Evolutionary conservation across 257 asterid genomes (phyloP).

Genomic region (Solanum sparsipilum): DNA sequence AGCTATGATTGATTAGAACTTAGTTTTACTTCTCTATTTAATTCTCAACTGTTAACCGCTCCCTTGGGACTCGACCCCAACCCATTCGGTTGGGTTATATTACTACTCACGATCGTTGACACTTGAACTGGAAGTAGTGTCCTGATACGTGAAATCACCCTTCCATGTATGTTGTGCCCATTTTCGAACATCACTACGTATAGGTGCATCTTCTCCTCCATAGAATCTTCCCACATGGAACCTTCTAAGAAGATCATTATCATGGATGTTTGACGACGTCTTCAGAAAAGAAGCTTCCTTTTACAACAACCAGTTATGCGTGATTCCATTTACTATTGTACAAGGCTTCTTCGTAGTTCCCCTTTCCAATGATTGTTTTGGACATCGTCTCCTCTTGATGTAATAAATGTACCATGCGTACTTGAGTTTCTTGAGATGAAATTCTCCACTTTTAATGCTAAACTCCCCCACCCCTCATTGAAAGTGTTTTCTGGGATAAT

Average conservation of each 20-base stretch:
- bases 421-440: background rate
- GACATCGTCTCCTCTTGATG: background rate
- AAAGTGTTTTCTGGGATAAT: background rate
- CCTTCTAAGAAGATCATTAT: background rate
- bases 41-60: no score
- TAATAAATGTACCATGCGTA: background rate
- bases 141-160: no score
- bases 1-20: no score
- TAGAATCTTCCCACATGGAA: background rate
- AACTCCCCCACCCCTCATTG: background rate
- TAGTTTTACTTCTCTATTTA: no score
- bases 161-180: background rate
- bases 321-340: background rate
- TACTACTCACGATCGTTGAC: no score
- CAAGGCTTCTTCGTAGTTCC: background rate
- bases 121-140: no score
- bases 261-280: background rate
- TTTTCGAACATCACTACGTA: background rate
- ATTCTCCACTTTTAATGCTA: background rate
- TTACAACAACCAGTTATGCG: background rate
- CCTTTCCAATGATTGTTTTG: background rate
- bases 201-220: background rate
- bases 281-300: no score
- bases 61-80: no score
- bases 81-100: no score